These are phyloP conservation scores for Lasiosphaeriaceae sp. DNA, from an alignment of 495 filamentous ascomycete species.

Conservation along the genomic window DNA sequence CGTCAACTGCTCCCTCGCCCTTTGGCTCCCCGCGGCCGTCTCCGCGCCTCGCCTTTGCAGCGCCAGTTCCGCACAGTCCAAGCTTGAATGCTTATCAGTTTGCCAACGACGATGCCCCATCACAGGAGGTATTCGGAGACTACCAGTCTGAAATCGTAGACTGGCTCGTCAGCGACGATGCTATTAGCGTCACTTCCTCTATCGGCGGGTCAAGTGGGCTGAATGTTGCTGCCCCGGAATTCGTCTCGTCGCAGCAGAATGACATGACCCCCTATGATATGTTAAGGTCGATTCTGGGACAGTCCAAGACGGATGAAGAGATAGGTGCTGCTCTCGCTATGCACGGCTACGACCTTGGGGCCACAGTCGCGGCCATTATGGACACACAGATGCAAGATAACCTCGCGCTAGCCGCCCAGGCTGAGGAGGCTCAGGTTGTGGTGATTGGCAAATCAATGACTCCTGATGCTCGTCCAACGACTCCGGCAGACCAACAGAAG, in stretches of 20 bases:
- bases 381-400: constrained; percentile 50
- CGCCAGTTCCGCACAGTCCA: constrained; percentile 90
- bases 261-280: constrained; percentile 99
- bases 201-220: constrained; percentile 60
- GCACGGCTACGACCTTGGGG: constrained; percentile 88
- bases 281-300: constrained; percentile 88
- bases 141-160: constrained; percentile 91
- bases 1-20: constrained; percentile 69
- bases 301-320: constrained; percentile 85
- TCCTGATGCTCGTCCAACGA: constrained; percentile 63
- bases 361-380: constrained; percentile 84
- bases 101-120: constrained; percentile 63
- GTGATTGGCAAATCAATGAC: constrained; percentile 90
- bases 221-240: constrained; percentile 74
- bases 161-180: constrained; percentile 93
- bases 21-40: constrained; percentile 94
- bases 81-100: constrained; percentile 93
- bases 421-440: constrained; percentile 53
- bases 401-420: constrained; percentile 34
- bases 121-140: constrained; percentile 85
- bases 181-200: constrained; percentile 70
- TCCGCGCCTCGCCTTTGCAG: constrained; percentile 84
- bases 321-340: constrained; percentile 83
- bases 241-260: constrained; percentile 61
- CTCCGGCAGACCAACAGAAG: constrained; percentile 66